Evolutionary conservation across 2,329 filamentous ascomycete species (phyloP), one percentile per base, ranked within the genome.

Genomic region (Pestalotiopsis sp.): DNA sequence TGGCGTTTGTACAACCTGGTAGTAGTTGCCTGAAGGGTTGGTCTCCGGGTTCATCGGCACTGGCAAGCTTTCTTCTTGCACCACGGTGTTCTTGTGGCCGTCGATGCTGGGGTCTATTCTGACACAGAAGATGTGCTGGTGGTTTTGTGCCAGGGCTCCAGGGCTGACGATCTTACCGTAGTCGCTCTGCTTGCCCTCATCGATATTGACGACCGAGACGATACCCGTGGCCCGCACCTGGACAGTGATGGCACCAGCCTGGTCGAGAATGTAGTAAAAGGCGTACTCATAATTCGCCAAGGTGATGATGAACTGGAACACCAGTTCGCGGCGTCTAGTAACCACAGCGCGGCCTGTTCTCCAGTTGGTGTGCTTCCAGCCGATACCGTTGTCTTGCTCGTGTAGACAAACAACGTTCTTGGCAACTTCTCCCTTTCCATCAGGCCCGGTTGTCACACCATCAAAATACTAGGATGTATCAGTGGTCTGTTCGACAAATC

Each of bases 361-460:
- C 79, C 85, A 90, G 79, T 93, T 91, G 25, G 90, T 86, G 79
- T 93, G 91, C 76, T 93, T 93, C 90, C 90, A 92, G 25, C 87
- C 83, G 62, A 93, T 90, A 1, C 91, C 91, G 70, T 88, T 87
- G 75, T 93, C 91, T 74, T 92, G 87, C 78, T 93, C 91, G 74
- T 93, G 91, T 2, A 92, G 81, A 71, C 91, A 93, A 52, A 92
- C 81, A 1, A 89, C 89, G 64, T 90, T 89, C 61, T 86, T 86
- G 12, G 85, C 82, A 1, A 82, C 77, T 17, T 80, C 80, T 0
- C 88, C 83, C 1, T 84, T 82, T 0, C 91, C 91, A 38, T 87
- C 82, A 0, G 85, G 77, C 0, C 83, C 83, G 0, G 86, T 82
- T 14, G 89, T 80, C 12, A 88, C 80, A 0, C 84, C 85, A 72